Conservation (phyloP, 305 asterid species). For the Vinca major region DNA sequence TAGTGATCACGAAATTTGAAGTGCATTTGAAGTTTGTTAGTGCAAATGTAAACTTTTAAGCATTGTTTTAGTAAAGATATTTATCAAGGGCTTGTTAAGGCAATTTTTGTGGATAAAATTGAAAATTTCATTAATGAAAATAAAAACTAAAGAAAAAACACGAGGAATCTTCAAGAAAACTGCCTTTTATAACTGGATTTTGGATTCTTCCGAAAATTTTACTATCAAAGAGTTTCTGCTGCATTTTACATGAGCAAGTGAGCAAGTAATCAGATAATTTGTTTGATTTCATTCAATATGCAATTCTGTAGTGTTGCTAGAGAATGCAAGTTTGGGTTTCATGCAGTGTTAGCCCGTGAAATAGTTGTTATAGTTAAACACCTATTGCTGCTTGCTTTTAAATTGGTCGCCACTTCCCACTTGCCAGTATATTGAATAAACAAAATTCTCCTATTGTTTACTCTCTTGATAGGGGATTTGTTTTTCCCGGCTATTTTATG, state of each 20-base stretch:
- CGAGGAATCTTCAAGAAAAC: too few relatives aligned
- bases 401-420: not conserved
- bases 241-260: not conserved
- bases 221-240: not conserved
- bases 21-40: not conserved
- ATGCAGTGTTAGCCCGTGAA: not conserved
- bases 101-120: not conserved
- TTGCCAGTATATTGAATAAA: not conserved
- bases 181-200: not conserved
- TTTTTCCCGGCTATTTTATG: not conserved
- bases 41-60: not conserved
- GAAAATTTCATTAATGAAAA: not conserved
- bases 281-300: not conserved
- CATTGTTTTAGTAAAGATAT: not conserved
- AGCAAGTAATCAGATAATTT: not conserved
- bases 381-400: not conserved
- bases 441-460: not conserved
- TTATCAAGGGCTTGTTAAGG: not conserved
- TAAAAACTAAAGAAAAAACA: not conserved
- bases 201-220: not conserved
- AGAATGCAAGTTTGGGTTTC: not conserved
- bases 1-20: not conserved
- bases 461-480: too few relatives aligned
- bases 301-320: not conserved
- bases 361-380: not conserved